Base-by-base conservation (phyloP, 495 filamentous ascomycete genomes). In the Corynascus novoguineensis region DNA sequence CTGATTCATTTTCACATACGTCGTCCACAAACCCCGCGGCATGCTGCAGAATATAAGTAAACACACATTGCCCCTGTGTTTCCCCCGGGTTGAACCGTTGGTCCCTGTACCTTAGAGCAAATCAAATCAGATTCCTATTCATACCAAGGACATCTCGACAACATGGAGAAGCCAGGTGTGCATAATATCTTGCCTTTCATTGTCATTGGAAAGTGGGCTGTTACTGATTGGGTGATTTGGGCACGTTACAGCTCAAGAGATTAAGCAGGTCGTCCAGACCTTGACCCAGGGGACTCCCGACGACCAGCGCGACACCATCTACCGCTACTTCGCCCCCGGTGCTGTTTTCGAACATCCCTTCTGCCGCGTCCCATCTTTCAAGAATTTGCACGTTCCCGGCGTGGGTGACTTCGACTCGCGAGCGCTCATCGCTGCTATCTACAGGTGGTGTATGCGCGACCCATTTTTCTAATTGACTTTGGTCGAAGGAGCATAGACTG, bases 301-400 rank as follows among this genome's bases (percentile, higher is more conserved):
- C 0, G 68, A 81, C 27, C 90, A 95, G 70, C 68, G 73, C 25
- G 68, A 76, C 17, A 74, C 84, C 5, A 67, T 96, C 21, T 75
- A 89, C 47, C 75, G 70, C 11, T 90, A 87, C 69, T 96, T 89
- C 73, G 80, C 83, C 1, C 78, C 77, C 9, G 69, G 82, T 59
- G 83, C 87, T 15, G 77, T 81, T 54, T 93, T 95, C 67, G 75
- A 80, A 3, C 90, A 96, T 65, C 90, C 90, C 0, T 87, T 95
- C 70, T 92, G 87, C 65, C 83, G 83, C 21, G 84, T 90, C 1
- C 81, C 82, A 34, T 80, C 78, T 58, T 84, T 83, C 67, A 68
- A 67, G 8, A 57, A 74, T 21, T 34, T 61, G 38, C 46, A 58
- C 1, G 40, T 79, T 15, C 76, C 75, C 3, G 75, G 79, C 53